phyloP scores from a whole-genome alignment of 306 rosid species.

The Corylus americana region DNA sequence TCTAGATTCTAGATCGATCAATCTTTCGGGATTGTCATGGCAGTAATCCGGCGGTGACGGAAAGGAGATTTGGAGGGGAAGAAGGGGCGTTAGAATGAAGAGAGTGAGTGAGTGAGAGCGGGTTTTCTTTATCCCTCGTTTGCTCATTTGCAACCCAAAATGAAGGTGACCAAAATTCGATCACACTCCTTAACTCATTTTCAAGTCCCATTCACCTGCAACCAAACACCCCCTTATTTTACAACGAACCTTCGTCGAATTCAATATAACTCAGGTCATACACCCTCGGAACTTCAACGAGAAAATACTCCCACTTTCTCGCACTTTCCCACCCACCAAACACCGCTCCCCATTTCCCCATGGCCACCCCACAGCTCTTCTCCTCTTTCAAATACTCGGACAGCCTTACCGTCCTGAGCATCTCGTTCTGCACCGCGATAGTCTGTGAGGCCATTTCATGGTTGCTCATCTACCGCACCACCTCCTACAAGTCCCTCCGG shows the following conservation, averaged over 20 bases:
- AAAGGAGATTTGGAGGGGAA: background rate
- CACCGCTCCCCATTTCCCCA: constrained; percentile 2
- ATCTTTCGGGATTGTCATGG: constrained; percentile 48
- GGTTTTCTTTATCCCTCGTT: constrained; percentile 40
- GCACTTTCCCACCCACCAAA: constrained; percentile 8
- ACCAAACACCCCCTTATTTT: no score
- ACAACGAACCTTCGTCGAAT: no score
- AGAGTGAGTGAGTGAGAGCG: constrained; percentile 18
- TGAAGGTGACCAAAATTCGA: no score
- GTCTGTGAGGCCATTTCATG: constrained; percentile 96
- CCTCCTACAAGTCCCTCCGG: constrained; percentile 91
- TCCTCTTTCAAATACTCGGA: constrained; percentile 77
- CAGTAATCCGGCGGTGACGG: constrained; percentile 27
- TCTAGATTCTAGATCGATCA: constrained; percentile 37
- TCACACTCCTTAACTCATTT: no score
- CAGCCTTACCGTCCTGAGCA: constrained; percentile 80
- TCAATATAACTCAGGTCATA: background rate
- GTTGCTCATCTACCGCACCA: constrained; percentile 92
- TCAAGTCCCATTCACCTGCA: no score
- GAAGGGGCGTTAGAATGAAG: background rate
- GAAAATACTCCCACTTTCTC: constrained; percentile 4
- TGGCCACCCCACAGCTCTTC: constrained; percentile 47
- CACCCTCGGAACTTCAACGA: background rate
- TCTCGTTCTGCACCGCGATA: constrained; percentile 90
- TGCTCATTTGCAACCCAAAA: constrained; percentile 36